These are phyloP conservation scores for Cadophora sp. DNA, from an alignment of 2,329 filamentous ascomycete species.

Conservation along the genomic window DNA sequence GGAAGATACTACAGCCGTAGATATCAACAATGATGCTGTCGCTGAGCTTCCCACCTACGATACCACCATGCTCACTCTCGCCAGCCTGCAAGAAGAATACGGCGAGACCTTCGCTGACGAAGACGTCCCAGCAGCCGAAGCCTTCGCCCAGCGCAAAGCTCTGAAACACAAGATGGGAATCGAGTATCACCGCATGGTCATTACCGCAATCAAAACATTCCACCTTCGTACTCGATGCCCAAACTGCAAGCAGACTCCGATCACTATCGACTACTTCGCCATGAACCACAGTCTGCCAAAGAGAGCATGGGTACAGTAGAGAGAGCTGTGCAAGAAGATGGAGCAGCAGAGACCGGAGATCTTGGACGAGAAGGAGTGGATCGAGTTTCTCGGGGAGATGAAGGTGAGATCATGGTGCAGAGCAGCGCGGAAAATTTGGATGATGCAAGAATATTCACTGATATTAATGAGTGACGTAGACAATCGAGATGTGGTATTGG, in stretches of 20 bases:
- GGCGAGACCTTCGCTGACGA: background rate
- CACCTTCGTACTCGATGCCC: slow-evolving; percentile 15
- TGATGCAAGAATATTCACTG: background rate
- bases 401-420: background rate
- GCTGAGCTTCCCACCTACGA: background rate
- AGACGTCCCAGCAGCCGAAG: background rate
- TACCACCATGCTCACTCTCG: background rate
- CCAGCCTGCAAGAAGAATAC: background rate
- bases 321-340: background rate
- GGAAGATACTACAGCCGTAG: background rate
- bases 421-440: no score
- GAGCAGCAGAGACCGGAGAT: slow-evolving; percentile 6
- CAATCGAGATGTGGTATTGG: slow-evolving; percentile 17
- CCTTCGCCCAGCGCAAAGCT: background rate
- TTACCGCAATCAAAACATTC: slow-evolving; percentile 2
- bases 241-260: slow-evolving; percentile 15
- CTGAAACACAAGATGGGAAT: slow-evolving; percentile 4
- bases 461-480: background rate
- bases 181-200: background rate
- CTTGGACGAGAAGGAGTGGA: slow-evolving; percentile 5
- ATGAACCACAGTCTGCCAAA: slow-evolving; percentile 16
- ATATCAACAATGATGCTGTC: background rate
- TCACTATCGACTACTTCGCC: background rate
- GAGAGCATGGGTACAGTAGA: background rate
- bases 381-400: slow-evolving; percentile 9